Conservation (phyloP, 768 basidiomycete species). For the Macrolepiota albuminosa region DNA sequence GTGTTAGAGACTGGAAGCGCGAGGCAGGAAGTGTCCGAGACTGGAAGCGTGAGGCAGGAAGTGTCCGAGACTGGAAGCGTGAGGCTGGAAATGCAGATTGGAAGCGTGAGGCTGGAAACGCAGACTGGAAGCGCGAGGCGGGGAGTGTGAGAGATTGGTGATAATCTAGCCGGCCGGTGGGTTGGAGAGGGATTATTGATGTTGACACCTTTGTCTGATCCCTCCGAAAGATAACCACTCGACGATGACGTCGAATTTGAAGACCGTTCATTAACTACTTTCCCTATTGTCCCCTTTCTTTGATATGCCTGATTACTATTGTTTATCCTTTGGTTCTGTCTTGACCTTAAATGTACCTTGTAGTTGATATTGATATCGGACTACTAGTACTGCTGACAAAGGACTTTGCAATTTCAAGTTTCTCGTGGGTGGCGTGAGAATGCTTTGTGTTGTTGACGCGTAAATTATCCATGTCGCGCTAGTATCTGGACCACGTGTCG, state of each 20-base stretch:
- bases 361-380: neutral
- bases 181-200: neutral
- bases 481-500: neutral
- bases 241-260: neutral
- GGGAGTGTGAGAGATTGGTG: constrained; percentile 11
- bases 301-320: no score
- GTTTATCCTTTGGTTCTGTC: neutral
- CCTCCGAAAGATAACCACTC: neutral
- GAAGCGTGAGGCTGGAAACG: constrained; percentile 10
- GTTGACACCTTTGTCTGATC: neutral
- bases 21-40: constrained; percentile 6
- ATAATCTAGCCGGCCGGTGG: neutral
- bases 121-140: constrained; percentile 9
- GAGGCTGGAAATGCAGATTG: neutral
- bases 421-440: constrained; percentile 6
- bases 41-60: constrained; percentile 11
- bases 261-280: neutral
- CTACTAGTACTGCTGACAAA: neutral
- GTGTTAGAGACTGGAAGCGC: constrained; percentile 9
- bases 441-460: constrained; percentile 12
- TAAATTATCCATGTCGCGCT: neutral
- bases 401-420: neutral
- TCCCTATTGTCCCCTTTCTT: neutral
- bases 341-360: neutral
- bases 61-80: constrained; percentile 15